Evolutionary conservation across 2,329 filamentous ascomycete species (phyloP).

Genomic region (Colletotrichum liriopes): DNA sequence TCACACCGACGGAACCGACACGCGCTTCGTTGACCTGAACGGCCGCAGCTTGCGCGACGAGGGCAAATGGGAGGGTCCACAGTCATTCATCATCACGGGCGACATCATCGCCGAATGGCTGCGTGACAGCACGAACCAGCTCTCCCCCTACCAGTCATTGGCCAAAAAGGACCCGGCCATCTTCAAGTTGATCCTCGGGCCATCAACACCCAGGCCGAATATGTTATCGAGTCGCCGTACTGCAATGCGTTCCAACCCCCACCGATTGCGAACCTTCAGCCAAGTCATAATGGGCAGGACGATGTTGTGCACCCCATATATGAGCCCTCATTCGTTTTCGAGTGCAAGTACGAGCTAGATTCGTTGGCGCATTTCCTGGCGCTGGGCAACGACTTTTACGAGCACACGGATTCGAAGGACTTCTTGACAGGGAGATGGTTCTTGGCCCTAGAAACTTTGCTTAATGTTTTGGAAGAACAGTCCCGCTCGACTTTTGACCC

Average conservation of each 20-base stretch:
- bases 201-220: constrained; percentile 96
- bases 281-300: constrained; percentile 84
- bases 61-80: constrained; percentile 84
- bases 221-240: constrained; percentile 94
- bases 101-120: constrained; percentile 96
- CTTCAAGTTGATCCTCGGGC: constrained; percentile 86
- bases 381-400: constrained; percentile 88
- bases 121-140: constrained; percentile 92
- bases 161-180: constrained; percentile 86
- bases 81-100: constrained; percentile 94
- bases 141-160: constrained; percentile 89
- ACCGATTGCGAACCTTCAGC: constrained; percentile 81
- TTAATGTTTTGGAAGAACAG: constrained; percentile 84
- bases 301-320: constrained; percentile 90
- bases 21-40: constrained; percentile 48
- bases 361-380: constrained; percentile 93
- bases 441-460: constrained; percentile 80
- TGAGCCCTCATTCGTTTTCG: constrained; percentile 88
- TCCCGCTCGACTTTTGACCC: constrained; percentile 85
- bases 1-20: constrained; percentile 76
- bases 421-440: constrained; percentile 88
- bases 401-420: constrained; percentile 81
- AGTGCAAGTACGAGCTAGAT: constrained; percentile 99
- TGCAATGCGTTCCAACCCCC: constrained; percentile 99
- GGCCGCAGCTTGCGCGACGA: constrained; percentile 60